A percentile compares a stretch with the other conserved stretches of the same genome.
phyloP scores from a whole-genome alignment of 768 basidiomycete genomes.

The Podaxis mareebaensis region DNA sequence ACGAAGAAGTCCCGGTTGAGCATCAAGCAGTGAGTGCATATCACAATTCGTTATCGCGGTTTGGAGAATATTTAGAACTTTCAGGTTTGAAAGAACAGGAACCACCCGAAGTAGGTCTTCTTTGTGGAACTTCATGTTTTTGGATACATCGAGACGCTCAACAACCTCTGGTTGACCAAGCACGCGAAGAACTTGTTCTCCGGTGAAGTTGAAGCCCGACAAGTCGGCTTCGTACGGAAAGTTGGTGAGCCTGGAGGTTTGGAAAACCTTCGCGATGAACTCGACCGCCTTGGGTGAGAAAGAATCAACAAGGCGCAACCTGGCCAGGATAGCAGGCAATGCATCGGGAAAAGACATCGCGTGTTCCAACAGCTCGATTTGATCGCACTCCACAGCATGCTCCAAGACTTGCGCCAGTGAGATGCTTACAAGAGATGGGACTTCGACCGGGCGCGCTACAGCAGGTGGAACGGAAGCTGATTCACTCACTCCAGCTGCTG shows the following conservation, averaged over 20 bases:
- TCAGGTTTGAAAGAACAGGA: too few species aligned
- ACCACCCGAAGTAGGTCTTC: too few species aligned
- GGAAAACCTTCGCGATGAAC: neutral
- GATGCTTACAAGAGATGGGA: neutral
- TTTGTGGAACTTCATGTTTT: too few species aligned
- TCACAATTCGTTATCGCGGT: too few species aligned
- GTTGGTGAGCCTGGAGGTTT: neutral
- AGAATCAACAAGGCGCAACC: neutral
- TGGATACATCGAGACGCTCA: too few species aligned
- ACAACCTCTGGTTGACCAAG: neutral
- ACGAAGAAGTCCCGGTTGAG: too few species aligned
- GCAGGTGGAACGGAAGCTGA: too few species aligned
- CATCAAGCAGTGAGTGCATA: too few species aligned
- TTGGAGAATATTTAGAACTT: too few species aligned
- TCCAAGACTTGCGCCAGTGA: neutral
- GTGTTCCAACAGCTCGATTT: conserved; percentile 1
- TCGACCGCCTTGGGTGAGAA: neutral
- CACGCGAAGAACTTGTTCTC: conserved; percentile 2
- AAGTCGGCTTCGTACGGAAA: neutral
- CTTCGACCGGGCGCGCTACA: neutral
- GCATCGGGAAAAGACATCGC: neutral
- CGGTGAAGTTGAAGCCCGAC: conserved; percentile 1
- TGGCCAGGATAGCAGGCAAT: neutral
- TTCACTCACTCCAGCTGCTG: too few species aligned
- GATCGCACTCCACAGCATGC: neutral